Evolutionary conservation across 1,284 basidiomycete genomes (phyloP), one percentile per base, ranked within the genome.

Genomic region (Taiwanofungus camphoratus): DNA sequence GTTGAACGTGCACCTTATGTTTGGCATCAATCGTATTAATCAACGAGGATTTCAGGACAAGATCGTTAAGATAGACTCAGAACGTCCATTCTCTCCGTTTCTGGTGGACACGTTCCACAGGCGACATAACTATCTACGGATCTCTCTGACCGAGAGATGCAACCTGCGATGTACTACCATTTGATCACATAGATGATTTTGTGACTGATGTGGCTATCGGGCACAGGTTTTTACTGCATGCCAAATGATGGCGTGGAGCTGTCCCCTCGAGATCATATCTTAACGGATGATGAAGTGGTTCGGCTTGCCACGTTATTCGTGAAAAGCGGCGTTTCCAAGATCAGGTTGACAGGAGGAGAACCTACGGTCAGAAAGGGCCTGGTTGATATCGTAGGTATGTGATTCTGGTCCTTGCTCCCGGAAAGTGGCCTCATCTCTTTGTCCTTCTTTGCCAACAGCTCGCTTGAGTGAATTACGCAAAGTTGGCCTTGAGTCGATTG

Each of bases 121-220:
- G 26, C 70, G 67, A 41, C 90, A 93, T 61, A 82, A 87, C 60
- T 93, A 93, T 60, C 73, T 93, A 12, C 76, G 90, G 36, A 89
- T 92, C 46, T 91, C 87, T 3, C 67, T 93, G 32, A 92, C 91
- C 0, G 91, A 94, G 62, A 71, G 79, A 46, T 94, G 92, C 63
- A 93, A 93, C 64, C 67, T 94, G 42, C 75, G 91, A 64, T 93
- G 91, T 86, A 53, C n/a, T n/a, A n/a, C n/a, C n/a, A n/a, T n/a
- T n/a, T n/a, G n/a, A n/a, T n/a, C n/a, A n/a, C n/a, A n/a, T n/a
- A n/a, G n/a, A n/a, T n/a, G n/a, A n/a, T n/a, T n/a, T n/a, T n/a
- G n/a, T n/a, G 26, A 29, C n/a, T 44, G 47, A 51, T 48, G 39
- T 37, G 24, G 30, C 12, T 33, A 19, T 46, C 42, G 8, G 36